A percentile compares a stretch with the other conserved stretches of the same genome.
Evolutionary conservation across 441 rosid genomes (phyloP).

Genomic region (Macaranga tanarius): DNA sequence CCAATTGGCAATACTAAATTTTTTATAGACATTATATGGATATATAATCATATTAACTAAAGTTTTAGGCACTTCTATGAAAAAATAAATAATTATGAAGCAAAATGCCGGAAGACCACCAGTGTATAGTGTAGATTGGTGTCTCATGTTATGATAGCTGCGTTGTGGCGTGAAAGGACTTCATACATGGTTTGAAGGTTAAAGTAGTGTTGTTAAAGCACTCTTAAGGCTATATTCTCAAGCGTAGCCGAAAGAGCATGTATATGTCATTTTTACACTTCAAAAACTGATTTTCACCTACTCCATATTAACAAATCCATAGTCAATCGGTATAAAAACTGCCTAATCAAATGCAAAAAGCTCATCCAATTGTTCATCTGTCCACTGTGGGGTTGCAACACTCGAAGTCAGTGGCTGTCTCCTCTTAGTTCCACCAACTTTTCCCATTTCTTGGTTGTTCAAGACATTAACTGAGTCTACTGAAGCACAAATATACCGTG

Average conservation of each 20-base stretch:
- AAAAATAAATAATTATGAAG: no score
- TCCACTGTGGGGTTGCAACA: slow-evolving; percentile 61
- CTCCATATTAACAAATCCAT: not conserved
- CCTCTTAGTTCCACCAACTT: slow-evolving; percentile 12
- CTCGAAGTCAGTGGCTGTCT: slow-evolving; percentile 26
- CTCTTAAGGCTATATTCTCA: no score
- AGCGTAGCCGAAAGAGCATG: not conserved
- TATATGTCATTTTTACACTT: not conserved
- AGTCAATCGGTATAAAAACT: not conserved
- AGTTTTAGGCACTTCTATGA: no score
- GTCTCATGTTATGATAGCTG: no score
- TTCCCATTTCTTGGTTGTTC: slow-evolving; percentile 14
- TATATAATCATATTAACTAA: no score
- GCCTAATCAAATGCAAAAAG: slow-evolving; percentile 58
- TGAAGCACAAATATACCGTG: not conserved
- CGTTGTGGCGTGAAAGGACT: no score
- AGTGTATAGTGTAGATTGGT: no score
- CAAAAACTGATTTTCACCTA: not conserved
- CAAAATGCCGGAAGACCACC: no score
- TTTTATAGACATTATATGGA: no score
- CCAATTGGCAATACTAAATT: no score
- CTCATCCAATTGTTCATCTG: slow-evolving; percentile 83
- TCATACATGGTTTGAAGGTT: no score
- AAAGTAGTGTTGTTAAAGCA: no score
- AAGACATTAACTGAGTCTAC: slow-evolving; percentile 15